phyloP scores from a whole-genome alignment of 2,329 filamentous ascomycete genomes.

The Microascus cirrosus region DNA sequence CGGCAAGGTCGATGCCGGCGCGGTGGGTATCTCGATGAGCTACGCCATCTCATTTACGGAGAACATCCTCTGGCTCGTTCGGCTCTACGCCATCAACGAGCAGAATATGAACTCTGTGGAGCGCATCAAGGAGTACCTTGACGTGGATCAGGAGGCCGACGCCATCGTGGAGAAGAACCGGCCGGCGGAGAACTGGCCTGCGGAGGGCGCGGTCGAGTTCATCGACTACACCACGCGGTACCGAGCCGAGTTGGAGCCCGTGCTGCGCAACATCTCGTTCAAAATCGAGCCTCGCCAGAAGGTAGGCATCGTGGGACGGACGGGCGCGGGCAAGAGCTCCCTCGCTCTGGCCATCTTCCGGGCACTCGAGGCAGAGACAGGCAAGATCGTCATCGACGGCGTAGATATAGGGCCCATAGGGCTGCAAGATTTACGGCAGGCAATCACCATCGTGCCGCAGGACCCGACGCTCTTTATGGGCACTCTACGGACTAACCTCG shows the following conservation, averaged over 20 bases:
- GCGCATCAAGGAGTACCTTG: constrained; percentile 91
- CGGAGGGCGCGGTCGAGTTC: constrained; percentile 77
- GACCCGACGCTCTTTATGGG: constrained; percentile 91
- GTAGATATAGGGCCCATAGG: constrained; percentile 87
- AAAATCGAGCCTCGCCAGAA: constrained; percentile 80
- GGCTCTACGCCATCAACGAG: constrained; percentile 88
- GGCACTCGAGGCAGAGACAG: constrained; percentile 79
- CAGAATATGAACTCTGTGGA: constrained; percentile 99
- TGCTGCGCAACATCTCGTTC: constrained; percentile 75
- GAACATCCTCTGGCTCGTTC: constrained; percentile 92
- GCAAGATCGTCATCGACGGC: constrained; percentile 81
- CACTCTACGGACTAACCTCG: constrained; percentile 83
- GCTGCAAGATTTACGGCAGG: constrained; percentile 82
- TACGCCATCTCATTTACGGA: constrained; percentile 97
- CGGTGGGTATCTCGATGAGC: constrained; percentile 85
- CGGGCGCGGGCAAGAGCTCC: constrained; percentile 93
- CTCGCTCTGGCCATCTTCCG: constrained; percentile 88
- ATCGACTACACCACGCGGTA: constrained; percentile 83
- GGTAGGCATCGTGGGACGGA: constrained; percentile 91
- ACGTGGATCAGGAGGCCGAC: constrained; percentile 86
- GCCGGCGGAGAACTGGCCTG: constrained; percentile 74
- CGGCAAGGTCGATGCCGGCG: constrained; percentile 76
- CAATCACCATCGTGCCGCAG: constrained; percentile 95
- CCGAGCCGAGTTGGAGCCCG: constrained; percentile 74
- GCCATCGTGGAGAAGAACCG: constrained; percentile 67